Conservation (phyloP, 306 rosid species). For the Cucurbita moschata region DNA sequence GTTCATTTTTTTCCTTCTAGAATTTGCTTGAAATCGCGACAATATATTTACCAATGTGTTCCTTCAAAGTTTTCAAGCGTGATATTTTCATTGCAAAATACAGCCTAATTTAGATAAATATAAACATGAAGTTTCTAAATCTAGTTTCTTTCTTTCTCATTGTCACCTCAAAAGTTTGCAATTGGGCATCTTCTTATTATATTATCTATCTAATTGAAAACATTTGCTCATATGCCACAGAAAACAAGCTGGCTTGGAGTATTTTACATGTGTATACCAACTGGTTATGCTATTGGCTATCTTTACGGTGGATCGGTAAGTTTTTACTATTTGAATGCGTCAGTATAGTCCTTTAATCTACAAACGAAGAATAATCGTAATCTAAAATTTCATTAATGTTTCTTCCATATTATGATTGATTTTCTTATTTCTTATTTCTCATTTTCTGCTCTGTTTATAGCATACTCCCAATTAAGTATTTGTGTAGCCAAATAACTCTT, state of each 20-base stretch:
- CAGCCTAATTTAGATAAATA: not conserved
- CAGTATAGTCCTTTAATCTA: not conserved
- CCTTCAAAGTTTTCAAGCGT: not conserved
- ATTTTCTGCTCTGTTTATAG: not conserved
- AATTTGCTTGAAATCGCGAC: not conserved
- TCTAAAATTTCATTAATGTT: not conserved
- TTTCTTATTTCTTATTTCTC: not conserved
- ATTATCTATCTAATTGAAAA: not conserved
- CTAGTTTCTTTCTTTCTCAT: not conserved
- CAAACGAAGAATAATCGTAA: not conserved
- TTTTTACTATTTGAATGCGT: slow-evolving; percentile 3
- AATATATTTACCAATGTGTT: not conserved
- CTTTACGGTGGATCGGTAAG: slow-evolving; percentile 74
- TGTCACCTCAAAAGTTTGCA: not conserved
- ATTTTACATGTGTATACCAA: slow-evolving; percentile 80
- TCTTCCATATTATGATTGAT: not conserved
- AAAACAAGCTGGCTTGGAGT: slow-evolving; percentile 62
- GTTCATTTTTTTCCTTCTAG: slow-evolving; percentile 20
- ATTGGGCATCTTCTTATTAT: not conserved
- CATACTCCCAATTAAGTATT: too few relatives aligned
- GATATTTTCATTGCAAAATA: not conserved
- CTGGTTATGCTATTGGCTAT: slow-evolving; percentile 78
- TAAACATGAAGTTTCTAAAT: not conserved
- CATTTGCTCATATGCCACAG: slow-evolving; percentile 27
- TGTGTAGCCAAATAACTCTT: not conserved